These are phyloP conservation scores for Tricholoma sp. DNA, from an alignment of 768 basidiomycete species.

Conservation along the genomic window DNA sequence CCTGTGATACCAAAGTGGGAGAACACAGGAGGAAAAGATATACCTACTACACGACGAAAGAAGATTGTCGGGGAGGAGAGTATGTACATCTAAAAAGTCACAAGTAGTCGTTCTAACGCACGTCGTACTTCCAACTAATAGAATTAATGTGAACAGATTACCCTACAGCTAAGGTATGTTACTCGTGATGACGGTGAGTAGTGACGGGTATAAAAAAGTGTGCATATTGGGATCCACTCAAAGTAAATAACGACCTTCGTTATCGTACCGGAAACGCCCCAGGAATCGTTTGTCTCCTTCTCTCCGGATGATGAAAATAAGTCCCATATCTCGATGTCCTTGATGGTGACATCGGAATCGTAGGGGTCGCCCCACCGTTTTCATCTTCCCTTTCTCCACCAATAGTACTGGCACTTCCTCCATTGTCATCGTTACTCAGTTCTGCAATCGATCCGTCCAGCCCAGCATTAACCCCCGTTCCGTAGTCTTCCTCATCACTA, in stretches of 20 bases:
- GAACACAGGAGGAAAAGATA: constrained; percentile 1
- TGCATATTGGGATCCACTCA: neutral
- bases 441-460: constrained; percentile 24
- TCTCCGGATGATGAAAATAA: constrained; percentile 85
- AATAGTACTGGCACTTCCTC: constrained; percentile 19
- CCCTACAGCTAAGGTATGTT: neutral
- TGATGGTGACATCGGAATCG: constrained; percentile 29
- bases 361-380: constrained; percentile 4
- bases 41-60: constrained; percentile 7
- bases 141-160: neutral
- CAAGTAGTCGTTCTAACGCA: neutral
- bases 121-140: constrained; percentile 11
- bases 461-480: constrained; percentile 25
- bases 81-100: constrained; percentile 42
- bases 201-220: neutral
- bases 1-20: constrained; percentile 15
- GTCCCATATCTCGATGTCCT: constrained; percentile 62
- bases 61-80: constrained; percentile 41
- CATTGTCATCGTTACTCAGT: constrained; percentile 13
- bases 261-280: constrained; percentile 49
- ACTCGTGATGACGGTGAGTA: neutral
- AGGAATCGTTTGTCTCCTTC: constrained; percentile 51
- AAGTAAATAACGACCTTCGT: neutral
- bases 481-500: constrained; percentile 42
- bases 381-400: constrained; percentile 12